Conservation (phyloP, 2,329 filamentous ascomycete species). For the Penicillium psychrosexuale region DNA sequence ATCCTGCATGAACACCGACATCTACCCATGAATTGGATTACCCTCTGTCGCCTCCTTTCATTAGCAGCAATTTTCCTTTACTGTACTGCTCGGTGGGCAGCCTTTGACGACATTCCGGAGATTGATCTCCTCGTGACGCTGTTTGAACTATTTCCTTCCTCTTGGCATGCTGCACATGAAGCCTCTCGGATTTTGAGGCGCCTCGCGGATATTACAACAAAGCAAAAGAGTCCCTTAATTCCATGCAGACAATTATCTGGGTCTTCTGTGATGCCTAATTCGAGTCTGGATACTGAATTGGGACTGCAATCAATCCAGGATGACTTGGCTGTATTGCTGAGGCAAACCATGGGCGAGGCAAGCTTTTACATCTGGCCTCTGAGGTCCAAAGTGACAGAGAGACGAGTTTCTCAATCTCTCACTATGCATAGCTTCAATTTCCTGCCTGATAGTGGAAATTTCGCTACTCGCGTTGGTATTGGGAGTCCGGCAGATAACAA, state of each 20-base stretch:
- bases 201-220: background rate
- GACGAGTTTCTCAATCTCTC: background rate
- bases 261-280: background rate
- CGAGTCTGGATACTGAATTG: background rate
- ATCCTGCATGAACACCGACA: background rate
- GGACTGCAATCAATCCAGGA: background rate
- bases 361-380: background rate
- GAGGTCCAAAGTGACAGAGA: background rate
- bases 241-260: background rate
- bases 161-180: background rate
- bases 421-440: background rate
- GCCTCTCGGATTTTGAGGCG: background rate
- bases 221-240: background rate
- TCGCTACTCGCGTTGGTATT: no score
- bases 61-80: background rate
- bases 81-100: background rate
- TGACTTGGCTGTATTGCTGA: background rate
- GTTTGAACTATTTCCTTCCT: background rate
- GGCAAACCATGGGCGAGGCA: background rate
- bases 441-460: no score
- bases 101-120: background rate
- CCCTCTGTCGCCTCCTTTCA: background rate
- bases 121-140: background rate
- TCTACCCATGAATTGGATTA: background rate
- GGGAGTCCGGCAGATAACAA: background rate